Evolutionary conservation across 2,329 filamentous ascomycete species (phyloP), one percentile per base, ranked within the genome.

Genomic region (Pseudogymnoascus sp.): DNA sequence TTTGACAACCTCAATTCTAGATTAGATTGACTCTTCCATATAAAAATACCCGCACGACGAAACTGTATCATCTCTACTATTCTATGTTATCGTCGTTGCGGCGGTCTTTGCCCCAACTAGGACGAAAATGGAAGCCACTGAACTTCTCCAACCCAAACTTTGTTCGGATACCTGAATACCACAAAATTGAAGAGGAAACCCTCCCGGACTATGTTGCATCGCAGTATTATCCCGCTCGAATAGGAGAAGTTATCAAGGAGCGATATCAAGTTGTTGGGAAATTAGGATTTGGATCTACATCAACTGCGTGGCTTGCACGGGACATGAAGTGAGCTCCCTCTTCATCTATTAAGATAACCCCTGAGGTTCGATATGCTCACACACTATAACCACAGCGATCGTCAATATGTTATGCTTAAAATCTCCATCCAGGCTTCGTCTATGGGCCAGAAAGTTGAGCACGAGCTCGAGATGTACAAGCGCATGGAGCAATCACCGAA

Each of bases 381-480:
- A 26, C 60, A 60, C 61, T 63, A 33, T 24, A 33, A 54, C 36
- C 58, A 61, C 62, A 66, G 64, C 26, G 60, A 62, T 41, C 61
- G 63, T 57, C 62, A 59, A 58, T 64, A 59, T 63, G 58, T 67
- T 15, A 63, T 62, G n/a, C 65, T 67, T 61, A 66, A 66, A 61
- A 11, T 66, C 21, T 60, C 29, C 60, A 60, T 66, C 60, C 63
- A 64, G 59, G 47, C 59, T 54, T 60, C 60, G 15, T 60, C 58
- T 62, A 33, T 47, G 31, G 61, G 60, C 39, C 8, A 61, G 4
- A 58, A 63, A 60, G 50, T 3, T 47, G 36, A 67, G 54, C 60
- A 75, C 13, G 77, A 80, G 66, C 64, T 78, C 9, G 65, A 69
- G 3, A 77, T 78, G n/a, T 79, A 79, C 58, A 72, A 73, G 64